Base-by-base conservation (phyloP, 805 yeast genomes). In the Barnettozyma pratensis region DNA sequence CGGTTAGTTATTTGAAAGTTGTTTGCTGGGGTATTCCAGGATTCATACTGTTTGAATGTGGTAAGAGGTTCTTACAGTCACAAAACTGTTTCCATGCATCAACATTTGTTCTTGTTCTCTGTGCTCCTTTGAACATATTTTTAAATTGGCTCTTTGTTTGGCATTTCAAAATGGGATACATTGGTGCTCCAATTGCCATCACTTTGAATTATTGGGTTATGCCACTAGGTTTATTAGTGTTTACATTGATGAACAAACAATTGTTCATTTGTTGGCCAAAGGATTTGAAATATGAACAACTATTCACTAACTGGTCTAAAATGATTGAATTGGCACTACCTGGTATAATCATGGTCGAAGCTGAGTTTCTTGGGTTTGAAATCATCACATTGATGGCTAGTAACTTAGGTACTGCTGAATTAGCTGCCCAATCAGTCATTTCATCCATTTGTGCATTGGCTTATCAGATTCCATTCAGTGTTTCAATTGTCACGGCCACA, bases 71-170 rank as follows among this genome's bases (percentile, higher is more conserved):
- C 58, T 66, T 89, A 49, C 96, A 88, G 68, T 87, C 95, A 0
- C 96, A 89, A 65, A 87, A 88, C 32, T 82, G 88, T 11, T 90
- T 86, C 71, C 84, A 87, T 60, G 96, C 96, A 5, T 85, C 91
- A 8, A 85, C 95, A 6, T 79, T 81, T 53, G 85, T 81, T 5
- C 68, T 87, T 37, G 60, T 79, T 26, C 51, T 84, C 3, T 76
- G 83, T 36, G 81, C 87, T 1, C 96, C 96, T 1, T 49, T 85
- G 44, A 85, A 83, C 58, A 68, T 77, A 25, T 38, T 81, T 7
- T 63, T 82, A 48, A 84, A 85, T 53, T 86, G 84, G 68, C 53
- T 76, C 7, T 68, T 85, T 38, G 89, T 83, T 9, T 85, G 87
- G 85, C 73, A 75, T 58, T 66, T 74, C 43, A 92, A 90, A 1